Conservation (phyloP, 1,139 yeast species). For the Saccharomycopsis hybrid region DNA sequence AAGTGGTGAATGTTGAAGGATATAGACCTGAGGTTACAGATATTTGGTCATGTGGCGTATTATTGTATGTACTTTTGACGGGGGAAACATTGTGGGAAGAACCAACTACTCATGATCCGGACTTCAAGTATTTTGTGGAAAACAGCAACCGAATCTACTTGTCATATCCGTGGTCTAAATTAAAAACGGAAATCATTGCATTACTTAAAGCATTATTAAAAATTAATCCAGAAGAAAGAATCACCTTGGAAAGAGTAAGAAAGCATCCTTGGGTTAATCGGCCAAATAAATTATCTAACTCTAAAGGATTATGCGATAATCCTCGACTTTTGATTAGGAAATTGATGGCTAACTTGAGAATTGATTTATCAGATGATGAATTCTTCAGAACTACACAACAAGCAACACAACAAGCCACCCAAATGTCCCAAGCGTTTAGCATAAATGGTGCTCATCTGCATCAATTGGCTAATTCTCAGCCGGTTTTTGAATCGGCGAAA, state of each 20-base stretch:
- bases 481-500: slow-evolving; percentile 31
- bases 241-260: slow-evolving; percentile 34
- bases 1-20: slow-evolving; percentile 38
- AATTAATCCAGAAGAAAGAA: slow-evolving; percentile 39
- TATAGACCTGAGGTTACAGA: slow-evolving; percentile 51
- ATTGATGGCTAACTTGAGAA: slow-evolving; percentile 38
- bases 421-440: slow-evolving; percentile 18
- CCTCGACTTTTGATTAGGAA: slow-evolving; percentile 39
- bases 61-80: slow-evolving; percentile 49
- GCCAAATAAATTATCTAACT: slow-evolving; percentile 35
- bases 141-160: slow-evolving; percentile 27
- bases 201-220: slow-evolving; percentile 45
- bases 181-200: slow-evolving; percentile 42
- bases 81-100: slow-evolving; percentile 67
- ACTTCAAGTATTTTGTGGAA: slow-evolving; percentile 37
- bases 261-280: slow-evolving; percentile 48
- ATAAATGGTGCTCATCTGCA: neutral
- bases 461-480: slow-evolving; percentile 29
- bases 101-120: slow-evolving; percentile 44
- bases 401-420: slow-evolving; percentile 23
- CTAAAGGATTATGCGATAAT: slow-evolving; percentile 43
- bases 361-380: slow-evolving; percentile 42
- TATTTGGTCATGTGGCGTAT: slow-evolving; percentile 61
- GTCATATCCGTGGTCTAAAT: slow-evolving; percentile 43
- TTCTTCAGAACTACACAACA: slow-evolving; percentile 29